Conservation (phyloP, 2,329 filamentous ascomycete species). For the Zymoseptoria passerinii region DNA sequence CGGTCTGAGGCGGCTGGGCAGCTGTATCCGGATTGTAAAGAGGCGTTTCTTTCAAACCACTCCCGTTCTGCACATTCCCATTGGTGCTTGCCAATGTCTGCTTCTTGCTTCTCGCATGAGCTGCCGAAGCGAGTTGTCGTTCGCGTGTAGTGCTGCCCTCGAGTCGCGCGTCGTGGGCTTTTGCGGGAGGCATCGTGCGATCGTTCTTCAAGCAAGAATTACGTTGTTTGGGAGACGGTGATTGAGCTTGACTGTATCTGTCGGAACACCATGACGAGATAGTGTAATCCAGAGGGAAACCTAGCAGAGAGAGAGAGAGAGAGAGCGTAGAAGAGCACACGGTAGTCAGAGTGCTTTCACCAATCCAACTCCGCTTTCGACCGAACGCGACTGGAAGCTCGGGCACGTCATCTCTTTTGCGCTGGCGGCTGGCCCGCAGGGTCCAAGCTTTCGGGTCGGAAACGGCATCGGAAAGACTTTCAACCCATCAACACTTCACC, state of each 20-base stretch:
- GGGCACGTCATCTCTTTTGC: neutral
- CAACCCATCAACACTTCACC: too few species aligned
- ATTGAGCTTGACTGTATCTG: neutral
- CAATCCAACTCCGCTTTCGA: neutral
- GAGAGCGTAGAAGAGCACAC: too few species aligned
- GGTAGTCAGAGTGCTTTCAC: neutral
- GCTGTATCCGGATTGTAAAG: conserved; percentile 19
- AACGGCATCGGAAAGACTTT: too few species aligned
- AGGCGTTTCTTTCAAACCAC: conserved; percentile 22
- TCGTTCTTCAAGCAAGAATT: neutral
- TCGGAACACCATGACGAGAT: neutral
- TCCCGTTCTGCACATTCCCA: conserved; percentile 13
- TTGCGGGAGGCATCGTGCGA: conserved; percentile 23
- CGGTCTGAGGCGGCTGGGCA: conserved; percentile 1
- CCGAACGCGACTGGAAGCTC: neutral
- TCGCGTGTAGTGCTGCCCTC: conserved; percentile 33
- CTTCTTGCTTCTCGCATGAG: conserved; percentile 33
- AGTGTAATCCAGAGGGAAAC: neutral
- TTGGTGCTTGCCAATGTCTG: neutral
- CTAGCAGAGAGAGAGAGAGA: neutral
- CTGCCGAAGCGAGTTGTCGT: conserved; percentile 33
- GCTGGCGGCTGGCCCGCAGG: neutral
- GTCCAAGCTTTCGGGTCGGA: too few species aligned
- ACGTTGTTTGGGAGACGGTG: neutral
- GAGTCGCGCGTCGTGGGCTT: conserved; percentile 32